Base-by-base conservation (phyloP, 2,329 filamentous ascomycete genomes). In the Podosphaera xanthii region DNA sequence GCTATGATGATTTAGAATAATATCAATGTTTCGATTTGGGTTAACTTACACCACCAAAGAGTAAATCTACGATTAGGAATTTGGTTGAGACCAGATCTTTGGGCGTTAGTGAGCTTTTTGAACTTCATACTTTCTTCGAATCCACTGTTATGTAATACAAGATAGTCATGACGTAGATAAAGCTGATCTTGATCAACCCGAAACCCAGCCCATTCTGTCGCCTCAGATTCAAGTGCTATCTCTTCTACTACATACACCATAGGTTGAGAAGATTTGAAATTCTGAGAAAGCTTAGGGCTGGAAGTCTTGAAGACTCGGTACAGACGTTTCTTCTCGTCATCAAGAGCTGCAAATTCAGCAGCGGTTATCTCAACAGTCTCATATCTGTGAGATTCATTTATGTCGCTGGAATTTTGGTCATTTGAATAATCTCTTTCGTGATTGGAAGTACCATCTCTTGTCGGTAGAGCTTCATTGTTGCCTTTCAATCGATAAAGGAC, bases 1-100 rank as follows among this genome's bases (percentile, higher is more conserved):
- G 50, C 58, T 42, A 10, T 33, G 10, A 12, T 5, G 42, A 57
- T 7, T 57, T 46, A 57, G 55, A 33, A 10, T n/a, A n/a, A 22
- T 30, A 48, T 34, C 31, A 30, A 14, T 12, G 31, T 3, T 31
- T 40, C 31, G 55, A 10, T 31, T 34, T 6, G 3, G 35, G 12
- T 38, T 8, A 12, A 58, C 44, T 58, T 53, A 58, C 57, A 92
- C 92, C 92, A 98, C 92, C 92, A 98, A 0, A 98, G 74, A 0
- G 92, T 97, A 72, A 98, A 98, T 0, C 92, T 88, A 80, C 92
- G 88, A 70, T 98, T 98, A 0, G 92, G 92, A 69, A 98, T 98
- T 69, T 98, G 92, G 70, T 96, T 97, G 36, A 98, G 72, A 88
- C 92, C 92, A 30, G 87, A 94, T 66, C 92, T 80, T 71, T 98